Conservation (phyloP, 176 grass and related monocot genomes). For the Cenchrus fungigraminus region DNA sequence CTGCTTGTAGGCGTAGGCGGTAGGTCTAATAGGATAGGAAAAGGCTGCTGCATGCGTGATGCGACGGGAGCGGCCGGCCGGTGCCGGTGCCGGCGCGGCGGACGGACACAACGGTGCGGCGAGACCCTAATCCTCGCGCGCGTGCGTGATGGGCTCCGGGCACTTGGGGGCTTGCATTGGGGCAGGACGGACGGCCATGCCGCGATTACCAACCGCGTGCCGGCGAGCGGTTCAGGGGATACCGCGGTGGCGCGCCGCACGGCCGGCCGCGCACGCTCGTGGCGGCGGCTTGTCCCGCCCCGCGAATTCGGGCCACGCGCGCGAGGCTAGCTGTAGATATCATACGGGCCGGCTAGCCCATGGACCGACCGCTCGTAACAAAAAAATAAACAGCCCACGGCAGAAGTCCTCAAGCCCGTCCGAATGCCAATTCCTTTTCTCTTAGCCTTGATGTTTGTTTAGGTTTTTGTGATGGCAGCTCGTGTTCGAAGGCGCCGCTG, state of each 20-base stretch:
- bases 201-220: neutral
- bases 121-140: neutral
- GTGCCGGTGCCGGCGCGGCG: neutral
- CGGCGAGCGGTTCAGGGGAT: neutral
- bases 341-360: too few species aligned
- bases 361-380: too few species aligned
- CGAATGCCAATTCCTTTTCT: too few species aligned
- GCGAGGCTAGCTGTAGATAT: too few species aligned
- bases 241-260: neutral
- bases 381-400: too few species aligned
- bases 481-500: too few species aligned
- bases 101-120: neutral
- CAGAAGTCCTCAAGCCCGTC: too few species aligned
- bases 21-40: too few species aligned
- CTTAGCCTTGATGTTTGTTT: too few species aligned
- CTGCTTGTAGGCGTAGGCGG: neutral
- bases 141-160: neutral
- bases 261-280: neutral
- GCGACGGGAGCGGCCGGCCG: neutral
- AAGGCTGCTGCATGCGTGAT: neutral
- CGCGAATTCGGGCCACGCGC: neutral
- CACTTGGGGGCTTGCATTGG: neutral
- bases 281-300: neutral
- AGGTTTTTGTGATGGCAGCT: too few species aligned
- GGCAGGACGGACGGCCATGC: neutral